These are phyloP conservation scores for Rhodotorula glutinis DNA, from an alignment of 1,284 basidiomycete species.

Conservation along the genomic window DNA sequence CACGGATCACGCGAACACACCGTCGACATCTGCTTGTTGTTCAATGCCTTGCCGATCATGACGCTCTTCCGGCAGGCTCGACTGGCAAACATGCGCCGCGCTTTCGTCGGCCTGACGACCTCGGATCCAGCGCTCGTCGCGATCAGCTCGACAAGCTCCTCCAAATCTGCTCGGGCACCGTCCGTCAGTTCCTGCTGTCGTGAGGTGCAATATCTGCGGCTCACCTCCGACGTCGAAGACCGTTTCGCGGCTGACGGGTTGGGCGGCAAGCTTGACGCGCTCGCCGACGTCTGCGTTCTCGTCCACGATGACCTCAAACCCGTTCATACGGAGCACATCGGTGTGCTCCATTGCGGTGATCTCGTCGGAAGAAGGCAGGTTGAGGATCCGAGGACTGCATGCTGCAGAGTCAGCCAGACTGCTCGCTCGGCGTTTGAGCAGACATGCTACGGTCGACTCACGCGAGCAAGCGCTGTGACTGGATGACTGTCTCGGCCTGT, in stretches of 20 bases:
- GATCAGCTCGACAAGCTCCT: slow-evolving; percentile 83
- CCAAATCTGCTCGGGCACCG: slow-evolving; percentile 80
- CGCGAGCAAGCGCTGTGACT: slow-evolving; percentile 79
- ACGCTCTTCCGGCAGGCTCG: slow-evolving; percentile 93
- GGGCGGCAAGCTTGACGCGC: slow-evolving; percentile 69
- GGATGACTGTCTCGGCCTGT: slow-evolving; percentile 80
- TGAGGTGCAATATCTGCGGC: too few relatives aligned
- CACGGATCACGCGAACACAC: too few relatives aligned
- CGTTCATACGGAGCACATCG: slow-evolving; percentile 74
- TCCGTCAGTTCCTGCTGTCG: too few relatives aligned
- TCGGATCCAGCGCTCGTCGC: slow-evolving; percentile 58
- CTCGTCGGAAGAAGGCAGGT: slow-evolving; percentile 87
- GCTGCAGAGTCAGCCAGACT: too few relatives aligned
- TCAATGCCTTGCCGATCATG: slow-evolving; percentile 89
- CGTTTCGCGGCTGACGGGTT: slow-evolving; percentile 86
- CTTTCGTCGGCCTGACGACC: slow-evolving; percentile 73
- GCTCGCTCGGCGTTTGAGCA: too few relatives aligned
- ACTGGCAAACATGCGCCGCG: slow-evolving; percentile 93
- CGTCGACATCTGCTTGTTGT: slow-evolving; percentile 69
- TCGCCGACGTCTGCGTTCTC: slow-evolving; percentile 57
- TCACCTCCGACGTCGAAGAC: slow-evolving; percentile 69
- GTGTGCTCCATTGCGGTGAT: slow-evolving; percentile 82
- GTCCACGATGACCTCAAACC: slow-evolving; percentile 70
- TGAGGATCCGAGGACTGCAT: slow-evolving; percentile 67
- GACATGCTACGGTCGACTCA: too few relatives aligned